phyloP scores from a whole-genome alignment of 2,329 filamentous ascomycete species.

The Gyromitra esculenta region DNA sequence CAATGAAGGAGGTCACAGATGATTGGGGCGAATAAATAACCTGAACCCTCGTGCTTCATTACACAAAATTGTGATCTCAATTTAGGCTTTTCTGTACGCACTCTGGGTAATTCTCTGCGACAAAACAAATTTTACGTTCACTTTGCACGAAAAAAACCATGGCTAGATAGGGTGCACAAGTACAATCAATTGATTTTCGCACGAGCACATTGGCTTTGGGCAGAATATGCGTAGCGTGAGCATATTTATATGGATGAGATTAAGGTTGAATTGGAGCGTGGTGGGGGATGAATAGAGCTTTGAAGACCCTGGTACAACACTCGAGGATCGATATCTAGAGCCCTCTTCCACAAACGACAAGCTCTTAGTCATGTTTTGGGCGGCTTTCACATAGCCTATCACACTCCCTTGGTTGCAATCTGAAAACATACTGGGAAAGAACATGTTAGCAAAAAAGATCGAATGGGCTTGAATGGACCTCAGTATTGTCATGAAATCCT shows the following conservation, averaged over 20 bases:
- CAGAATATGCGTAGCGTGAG: conserved; percentile 8
- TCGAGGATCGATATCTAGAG: too few relatives aligned
- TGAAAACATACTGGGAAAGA: neutral
- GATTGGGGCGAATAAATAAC: neutral
- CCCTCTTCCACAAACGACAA: too few relatives aligned
- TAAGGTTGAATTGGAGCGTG: neutral
- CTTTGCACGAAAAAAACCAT: neutral
- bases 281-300: neutral
- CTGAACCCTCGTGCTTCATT: too few relatives aligned
- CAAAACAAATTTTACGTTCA: neutral
- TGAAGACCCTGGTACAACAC: too few relatives aligned
- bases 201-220: neutral
- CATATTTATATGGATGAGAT: neutral
- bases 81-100: neutral
- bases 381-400: neutral
- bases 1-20: conserved; percentile 14
- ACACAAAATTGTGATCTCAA: too few relatives aligned
- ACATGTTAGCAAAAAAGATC: neutral
- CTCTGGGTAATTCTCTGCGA: neutral
- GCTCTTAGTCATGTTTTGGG: neutral
- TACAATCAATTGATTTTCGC: too few relatives aligned
- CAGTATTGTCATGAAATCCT: conserved; percentile 8
- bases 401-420: neutral
- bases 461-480: conserved; percentile 5
- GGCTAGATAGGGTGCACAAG: too few relatives aligned